Conservation (phyloP, 2,329 filamentous ascomycete species). For the Aspergillus fructus region DNA sequence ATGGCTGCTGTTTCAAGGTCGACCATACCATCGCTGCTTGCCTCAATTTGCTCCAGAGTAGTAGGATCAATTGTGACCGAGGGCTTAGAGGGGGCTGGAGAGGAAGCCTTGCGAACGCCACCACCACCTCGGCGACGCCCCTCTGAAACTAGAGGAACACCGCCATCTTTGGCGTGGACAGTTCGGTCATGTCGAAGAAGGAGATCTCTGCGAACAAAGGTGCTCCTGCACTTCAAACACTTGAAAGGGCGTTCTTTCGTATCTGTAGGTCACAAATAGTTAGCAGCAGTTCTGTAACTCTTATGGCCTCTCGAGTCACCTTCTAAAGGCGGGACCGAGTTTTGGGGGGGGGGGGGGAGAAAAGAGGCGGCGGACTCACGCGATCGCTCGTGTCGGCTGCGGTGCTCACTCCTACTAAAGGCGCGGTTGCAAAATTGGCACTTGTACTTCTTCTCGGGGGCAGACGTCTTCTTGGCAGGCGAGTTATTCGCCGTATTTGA, state of each 20-base stretch:
- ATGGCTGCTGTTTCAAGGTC: constrained; percentile 97
- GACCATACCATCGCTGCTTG: constrained; percentile 83
- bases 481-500: constrained; percentile 67
- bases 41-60: constrained; percentile 88
- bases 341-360: background rate
- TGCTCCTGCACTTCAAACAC: constrained; percentile 96
- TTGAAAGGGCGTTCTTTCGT: constrained; percentile 99
- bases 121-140: constrained; percentile 66
- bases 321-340: background rate
- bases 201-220: constrained; percentile 95
- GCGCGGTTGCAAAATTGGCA: constrained; percentile 98
- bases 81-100: constrained; percentile 65
- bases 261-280: constrained; percentile 56
- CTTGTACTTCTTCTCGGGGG: constrained; percentile 98
- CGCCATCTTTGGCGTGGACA: constrained; percentile 97
- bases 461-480: constrained; percentile 77
- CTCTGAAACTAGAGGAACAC: constrained; percentile 89
- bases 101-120: constrained; percentile 39
- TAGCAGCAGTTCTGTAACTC: background rate
- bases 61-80: constrained; percentile 79
- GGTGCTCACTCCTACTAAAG: constrained; percentile 95
- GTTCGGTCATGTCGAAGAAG: constrained; percentile 96
- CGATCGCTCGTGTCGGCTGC: constrained; percentile 93
- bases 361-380: constrained; percentile 66
- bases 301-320: background rate